Evolutionary conservation across 1,284 basidiomycete genomes (phyloP).

Genomic region (Taiwanofungus camphoratus): DNA sequence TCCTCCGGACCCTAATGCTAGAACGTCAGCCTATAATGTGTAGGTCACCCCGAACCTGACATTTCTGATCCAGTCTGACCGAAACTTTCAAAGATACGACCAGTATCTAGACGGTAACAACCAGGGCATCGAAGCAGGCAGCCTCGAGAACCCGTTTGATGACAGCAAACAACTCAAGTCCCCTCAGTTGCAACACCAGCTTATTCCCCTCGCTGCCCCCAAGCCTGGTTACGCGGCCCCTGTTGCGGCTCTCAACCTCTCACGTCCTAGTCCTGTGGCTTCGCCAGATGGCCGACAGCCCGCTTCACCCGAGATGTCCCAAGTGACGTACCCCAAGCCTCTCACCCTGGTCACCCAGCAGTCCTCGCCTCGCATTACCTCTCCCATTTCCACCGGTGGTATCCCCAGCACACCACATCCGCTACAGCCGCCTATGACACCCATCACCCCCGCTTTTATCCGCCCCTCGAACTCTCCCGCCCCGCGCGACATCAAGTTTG

Average conservation of each 20-base stretch:
- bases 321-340: slow-evolving; percentile 28
- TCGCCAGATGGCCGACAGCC: slow-evolving; percentile 31
- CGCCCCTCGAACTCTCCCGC: slow-evolving; percentile 46
- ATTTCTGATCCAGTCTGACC: neutral
- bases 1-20: slow-evolving; percentile 37
- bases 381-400: no score
- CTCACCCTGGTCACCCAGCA: slow-evolving; percentile 24
- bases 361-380: slow-evolving; percentile 23
- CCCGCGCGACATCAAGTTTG: slow-evolving; percentile 45
- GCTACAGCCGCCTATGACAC: slow-evolving; percentile 67
- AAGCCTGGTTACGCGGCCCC: slow-evolving; percentile 68
- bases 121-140: slow-evolving; percentile 45
- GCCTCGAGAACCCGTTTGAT: slow-evolving; percentile 37
- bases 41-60: slow-evolving; percentile 33
- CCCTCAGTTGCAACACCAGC: slow-evolving; percentile 16
- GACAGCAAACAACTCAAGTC: slow-evolving; percentile 35
- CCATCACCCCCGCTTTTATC: slow-evolving; percentile 71
- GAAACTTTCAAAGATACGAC: slow-evolving; percentile 47
- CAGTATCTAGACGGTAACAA: slow-evolving; percentile 44
- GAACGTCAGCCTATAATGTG: slow-evolving; percentile 60
- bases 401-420: slow-evolving; percentile 56
- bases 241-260: slow-evolving; percentile 53
- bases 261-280: slow-evolving; percentile 39
- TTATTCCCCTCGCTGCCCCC: slow-evolving; percentile 57
- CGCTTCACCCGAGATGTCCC: slow-evolving; percentile 37